Percentiles rank a stretch among this genome's conserved stretches.
Evolutionary conservation across 2,329 filamentous ascomycete species (phyloP).

Genomic region (Exophiala bonariae): DNA sequence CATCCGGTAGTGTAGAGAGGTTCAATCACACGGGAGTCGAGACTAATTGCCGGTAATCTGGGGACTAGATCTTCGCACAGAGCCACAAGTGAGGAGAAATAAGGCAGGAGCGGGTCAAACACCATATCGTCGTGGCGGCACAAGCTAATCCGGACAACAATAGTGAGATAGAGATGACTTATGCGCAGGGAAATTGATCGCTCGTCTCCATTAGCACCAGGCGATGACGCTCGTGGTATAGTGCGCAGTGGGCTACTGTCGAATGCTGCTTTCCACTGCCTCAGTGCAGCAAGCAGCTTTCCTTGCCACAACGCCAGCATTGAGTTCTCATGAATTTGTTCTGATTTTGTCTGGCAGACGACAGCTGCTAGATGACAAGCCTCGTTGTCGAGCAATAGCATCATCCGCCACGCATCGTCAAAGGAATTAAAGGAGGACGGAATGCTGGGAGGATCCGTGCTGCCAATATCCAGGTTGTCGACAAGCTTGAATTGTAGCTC

Average conservation of each 20-base stretch:
- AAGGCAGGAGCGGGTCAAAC: neutral
- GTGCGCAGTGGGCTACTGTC: neutral
- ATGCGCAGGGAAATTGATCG: neutral
- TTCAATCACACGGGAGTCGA: neutral
- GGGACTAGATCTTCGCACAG: neutral
- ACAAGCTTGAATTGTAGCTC: neutral
- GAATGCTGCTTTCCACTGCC: conserved; percentile 1
- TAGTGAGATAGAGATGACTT: neutral
- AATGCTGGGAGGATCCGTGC: neutral
- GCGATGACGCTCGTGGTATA: neutral
- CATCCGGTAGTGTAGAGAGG: neutral
- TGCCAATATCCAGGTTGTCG: neutral
- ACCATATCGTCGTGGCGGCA: neutral
- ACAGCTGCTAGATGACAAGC: neutral
- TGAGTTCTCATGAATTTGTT: neutral
- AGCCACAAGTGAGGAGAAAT: neutral
- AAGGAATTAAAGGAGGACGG: neutral
- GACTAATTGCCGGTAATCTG: neutral
- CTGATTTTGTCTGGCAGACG: neutral
- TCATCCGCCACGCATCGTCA: neutral
- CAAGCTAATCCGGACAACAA: neutral
- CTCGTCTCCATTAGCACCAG: neutral
- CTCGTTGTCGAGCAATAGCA: conserved; percentile 1
- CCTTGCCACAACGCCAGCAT: neutral
- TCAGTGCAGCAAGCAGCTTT: neutral